Evolutionary conservation across 805 yeast genomes (phyloP).

Genomic region (Lachancea nothofagi): DNA sequence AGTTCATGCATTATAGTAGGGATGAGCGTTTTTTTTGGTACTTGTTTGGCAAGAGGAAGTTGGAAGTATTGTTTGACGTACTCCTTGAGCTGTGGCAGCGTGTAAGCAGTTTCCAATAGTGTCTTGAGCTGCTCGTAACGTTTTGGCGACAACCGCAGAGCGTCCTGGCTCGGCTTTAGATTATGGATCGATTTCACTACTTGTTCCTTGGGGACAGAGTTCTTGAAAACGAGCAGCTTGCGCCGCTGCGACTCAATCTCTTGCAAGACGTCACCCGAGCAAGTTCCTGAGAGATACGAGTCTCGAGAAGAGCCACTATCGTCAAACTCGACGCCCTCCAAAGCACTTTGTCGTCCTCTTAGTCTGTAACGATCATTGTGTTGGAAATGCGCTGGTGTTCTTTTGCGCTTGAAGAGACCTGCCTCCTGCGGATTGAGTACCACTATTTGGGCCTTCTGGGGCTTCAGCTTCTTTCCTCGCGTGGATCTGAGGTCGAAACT

Average conservation of each 20-base stretch:
- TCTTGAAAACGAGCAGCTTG: slow-evolving; percentile 21
- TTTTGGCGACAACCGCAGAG: slow-evolving; percentile 17
- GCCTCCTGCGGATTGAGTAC: slow-evolving; percentile 28
- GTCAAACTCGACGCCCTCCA: slow-evolving; percentile 28
- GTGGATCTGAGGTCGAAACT: not conserved
- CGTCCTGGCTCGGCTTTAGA: slow-evolving; percentile 19
- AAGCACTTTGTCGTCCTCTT: slow-evolving; percentile 17
- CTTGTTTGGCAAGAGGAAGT: slow-evolving; percentile 3
- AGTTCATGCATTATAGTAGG: slow-evolving; percentile 6
- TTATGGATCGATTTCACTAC: slow-evolving; percentile 26
- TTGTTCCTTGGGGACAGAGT: slow-evolving; percentile 23
- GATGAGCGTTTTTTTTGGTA: slow-evolving; percentile 10
- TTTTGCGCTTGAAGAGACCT: slow-evolving; percentile 19
- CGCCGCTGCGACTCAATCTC: slow-evolving; percentile 21
- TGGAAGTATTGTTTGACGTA: slow-evolving; percentile 17
- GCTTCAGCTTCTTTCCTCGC: slow-evolving; percentile 29
- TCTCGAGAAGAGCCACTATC: not conserved
- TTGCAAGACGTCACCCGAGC: slow-evolving; percentile 13
- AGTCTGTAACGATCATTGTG: slow-evolving; percentile 2
- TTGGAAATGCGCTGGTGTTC: slow-evolving; percentile 14
- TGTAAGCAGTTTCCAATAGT: slow-evolving; percentile 23
- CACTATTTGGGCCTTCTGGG: slow-evolving; percentile 24
- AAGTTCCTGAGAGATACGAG: slow-evolving; percentile 1
- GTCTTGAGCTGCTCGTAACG: slow-evolving; percentile 19
- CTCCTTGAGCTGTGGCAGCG: slow-evolving; percentile 24